Evolutionary conservation across 352 stramenopile genomes (phyloP).

Genomic region (Elongisporangium senticosum): DNA sequence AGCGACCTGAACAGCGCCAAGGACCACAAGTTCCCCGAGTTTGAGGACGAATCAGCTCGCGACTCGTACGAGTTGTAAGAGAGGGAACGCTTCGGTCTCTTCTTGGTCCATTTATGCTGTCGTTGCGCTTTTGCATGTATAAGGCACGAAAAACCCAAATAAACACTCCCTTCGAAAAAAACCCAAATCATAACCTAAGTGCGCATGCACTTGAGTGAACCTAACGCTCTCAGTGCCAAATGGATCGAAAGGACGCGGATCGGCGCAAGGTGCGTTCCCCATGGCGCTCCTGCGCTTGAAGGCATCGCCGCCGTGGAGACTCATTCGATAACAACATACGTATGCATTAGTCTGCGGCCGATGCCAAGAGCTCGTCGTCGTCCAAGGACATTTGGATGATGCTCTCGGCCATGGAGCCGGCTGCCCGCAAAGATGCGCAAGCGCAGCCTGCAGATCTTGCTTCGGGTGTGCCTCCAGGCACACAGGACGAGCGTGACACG

Average conservation of each 20-base stretch:
- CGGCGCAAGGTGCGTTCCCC: not conserved
- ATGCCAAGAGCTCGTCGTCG: slow-evolving; percentile 15
- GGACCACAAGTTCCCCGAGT: slow-evolving; percentile 54
- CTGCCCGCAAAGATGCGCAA: slow-evolving; percentile 6
- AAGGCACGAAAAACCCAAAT: not conserved
- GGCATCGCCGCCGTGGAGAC: not conserved
- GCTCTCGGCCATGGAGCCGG: slow-evolving; percentile 45
- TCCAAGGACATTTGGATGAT: slow-evolving; percentile 70
- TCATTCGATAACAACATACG: not conserved
- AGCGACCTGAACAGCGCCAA: slow-evolving; percentile 58
- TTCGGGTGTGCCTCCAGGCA: slow-evolving; percentile 4
- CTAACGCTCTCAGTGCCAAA: not conserved
- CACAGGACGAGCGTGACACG: slow-evolving; percentile 54
- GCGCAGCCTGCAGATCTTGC: slow-evolving; percentile 16
- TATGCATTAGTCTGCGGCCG: not conserved
- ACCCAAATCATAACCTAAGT: not conserved
- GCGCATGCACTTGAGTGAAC: not conserved
- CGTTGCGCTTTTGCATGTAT: not conserved
- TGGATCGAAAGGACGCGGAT: not conserved
- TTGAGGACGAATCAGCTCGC: slow-evolving; percentile 63
- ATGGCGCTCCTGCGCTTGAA: not conserved
- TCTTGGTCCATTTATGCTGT: not conserved
- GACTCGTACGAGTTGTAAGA: slow-evolving; percentile 76
- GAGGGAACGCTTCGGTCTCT: not conserved
- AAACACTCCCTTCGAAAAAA: not conserved